Evolutionary conservation across 257 asterid genomes (phyloP), one percentile per base, ranked within the genome.

Genomic region (Petunia axillaris): DNA sequence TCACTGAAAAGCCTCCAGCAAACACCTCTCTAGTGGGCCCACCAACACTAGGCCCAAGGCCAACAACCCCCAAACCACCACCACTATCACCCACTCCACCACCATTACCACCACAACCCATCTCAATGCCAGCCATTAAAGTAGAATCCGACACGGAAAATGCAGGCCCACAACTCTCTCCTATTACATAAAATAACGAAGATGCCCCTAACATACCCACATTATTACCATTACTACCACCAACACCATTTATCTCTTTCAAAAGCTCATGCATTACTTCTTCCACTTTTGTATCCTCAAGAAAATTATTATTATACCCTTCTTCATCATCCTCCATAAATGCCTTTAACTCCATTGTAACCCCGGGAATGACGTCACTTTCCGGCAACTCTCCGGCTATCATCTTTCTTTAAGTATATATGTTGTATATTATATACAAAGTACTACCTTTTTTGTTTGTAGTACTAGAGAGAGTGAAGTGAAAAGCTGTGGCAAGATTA

Each of bases 101-200:
- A 6, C 35, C 54, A 15, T 59, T 15, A 36, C 36, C 16, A 3
- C 36, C 10, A 38, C 53, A 8, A 10, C 15, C 62, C 77, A 54
- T n/a, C 25, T 66, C 77, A 66, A 79, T 54, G 43, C 82, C 82
- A 7, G 59, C 82, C 82, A 79, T 79, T 58, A 79, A 59, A 41
- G 82, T 79, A 0, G 82, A 79, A 8, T 15, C 82, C 68, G 82
- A 79, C 37, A 55, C 68, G 41, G 82, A 79, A 65, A 52, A 54
- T 25, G 82, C 76, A 46, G 77, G 57, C 58, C 82, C 82, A 13
- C 82, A 79, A 67, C 59, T 79, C 82, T 79, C 82, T 0, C 82
- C 77, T 5, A 8, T 43, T 5, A 79, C 2, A 0, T 38, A 9
- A 15, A 54, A 40, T 35, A 66, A 39, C 65, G 77, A 43, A 38